Evolutionary conservation across 2,329 filamentous ascomycete species (phyloP).

Genomic region (Aaosphaeria arxii): DNA sequence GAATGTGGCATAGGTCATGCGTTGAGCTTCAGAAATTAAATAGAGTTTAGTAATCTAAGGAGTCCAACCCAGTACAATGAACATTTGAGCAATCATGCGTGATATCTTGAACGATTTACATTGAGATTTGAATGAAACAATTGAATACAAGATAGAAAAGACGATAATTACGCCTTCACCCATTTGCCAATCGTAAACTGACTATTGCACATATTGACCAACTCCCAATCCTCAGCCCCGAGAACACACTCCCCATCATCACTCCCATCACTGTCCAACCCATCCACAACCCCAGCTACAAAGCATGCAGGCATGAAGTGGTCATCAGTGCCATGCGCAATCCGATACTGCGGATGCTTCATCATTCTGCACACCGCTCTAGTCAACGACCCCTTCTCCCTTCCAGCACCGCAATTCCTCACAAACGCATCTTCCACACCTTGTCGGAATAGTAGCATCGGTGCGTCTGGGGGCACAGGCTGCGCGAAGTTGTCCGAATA

Average conservation of each 20-base stretch:
- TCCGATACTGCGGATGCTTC: conserved; percentile 64
- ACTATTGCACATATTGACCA: conserved; percentile 34
- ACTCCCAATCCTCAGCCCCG: conserved; percentile 31
- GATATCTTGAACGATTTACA: not conserved
- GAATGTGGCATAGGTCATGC: not conserved
- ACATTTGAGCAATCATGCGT: not conserved
- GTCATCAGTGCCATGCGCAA: conserved; percentile 68
- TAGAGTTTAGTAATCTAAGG: not conserved
- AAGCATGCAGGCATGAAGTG: conserved; percentile 67
- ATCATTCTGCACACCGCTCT: conserved; percentile 60
- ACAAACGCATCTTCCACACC: conserved; percentile 59
- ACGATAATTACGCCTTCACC: not conserved
- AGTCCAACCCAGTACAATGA: not conserved
- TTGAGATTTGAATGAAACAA: not conserved
- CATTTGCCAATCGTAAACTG: conserved; percentile 26
- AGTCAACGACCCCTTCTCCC: conserved; percentile 42
- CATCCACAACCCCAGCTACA: conserved; percentile 51
- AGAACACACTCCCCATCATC: conserved; percentile 19
- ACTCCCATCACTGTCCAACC: conserved; percentile 3
- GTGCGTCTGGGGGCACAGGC: conserved; percentile 55
- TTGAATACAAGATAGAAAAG: not conserved
- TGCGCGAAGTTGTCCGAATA: conserved; percentile 63
- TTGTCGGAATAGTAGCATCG: conserved; percentile 65
- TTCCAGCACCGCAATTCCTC: conserved; percentile 47
- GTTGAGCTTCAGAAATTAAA: not conserved